These are phyloP conservation scores for Prinsepia uniflora DNA, from an alignment of 306 rosid genomes.

Conservation along the genomic window DNA sequence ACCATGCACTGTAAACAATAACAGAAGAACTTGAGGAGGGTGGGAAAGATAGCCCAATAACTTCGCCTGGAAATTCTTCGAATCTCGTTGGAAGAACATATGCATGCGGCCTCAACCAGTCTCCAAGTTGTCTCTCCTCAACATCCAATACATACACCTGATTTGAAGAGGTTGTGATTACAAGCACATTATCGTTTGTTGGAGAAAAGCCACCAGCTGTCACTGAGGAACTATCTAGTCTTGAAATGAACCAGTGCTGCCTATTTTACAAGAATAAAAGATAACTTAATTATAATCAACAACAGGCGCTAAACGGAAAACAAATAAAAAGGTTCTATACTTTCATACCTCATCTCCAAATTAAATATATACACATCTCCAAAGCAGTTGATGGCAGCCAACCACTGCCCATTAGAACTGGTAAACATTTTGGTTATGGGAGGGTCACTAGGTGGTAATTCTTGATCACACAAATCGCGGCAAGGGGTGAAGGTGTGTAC, in stretches of 20 bases:
- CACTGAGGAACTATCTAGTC: constrained; percentile 84
- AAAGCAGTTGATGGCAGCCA: constrained; percentile 89
- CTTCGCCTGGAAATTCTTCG: constrained; percentile 95
- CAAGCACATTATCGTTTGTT: constrained; percentile 54
- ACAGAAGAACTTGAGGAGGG: constrained; percentile 56
- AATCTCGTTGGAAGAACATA: constrained; percentile 71
- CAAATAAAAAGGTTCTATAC: neutral
- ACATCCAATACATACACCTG: constrained; percentile 82
- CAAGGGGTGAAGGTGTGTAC: constrained; percentile 71
- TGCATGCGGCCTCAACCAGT: constrained; percentile 67
- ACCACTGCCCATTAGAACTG: constrained; percentile 90
- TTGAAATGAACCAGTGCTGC: constrained; percentile 90
- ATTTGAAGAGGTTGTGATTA: constrained; percentile 79
- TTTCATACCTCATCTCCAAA: constrained; percentile 70
- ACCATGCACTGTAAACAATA: constrained; percentile 91
- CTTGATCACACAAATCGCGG: constrained; percentile 46
- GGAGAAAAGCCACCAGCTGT: constrained; percentile 91
- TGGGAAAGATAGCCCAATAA: constrained; percentile 81
- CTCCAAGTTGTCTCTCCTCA: constrained; percentile 78
- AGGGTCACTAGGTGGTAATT: constrained; percentile 63
- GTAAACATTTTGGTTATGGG: constrained; percentile 86
- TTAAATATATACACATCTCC: constrained; percentile 87
- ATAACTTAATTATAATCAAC: neutral
- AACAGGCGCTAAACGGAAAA: neutral
- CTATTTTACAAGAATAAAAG: constrained; percentile 38